Conservation (phyloP, 768 basidiomycete genomes). For the Kwoniella europaea region DNA sequence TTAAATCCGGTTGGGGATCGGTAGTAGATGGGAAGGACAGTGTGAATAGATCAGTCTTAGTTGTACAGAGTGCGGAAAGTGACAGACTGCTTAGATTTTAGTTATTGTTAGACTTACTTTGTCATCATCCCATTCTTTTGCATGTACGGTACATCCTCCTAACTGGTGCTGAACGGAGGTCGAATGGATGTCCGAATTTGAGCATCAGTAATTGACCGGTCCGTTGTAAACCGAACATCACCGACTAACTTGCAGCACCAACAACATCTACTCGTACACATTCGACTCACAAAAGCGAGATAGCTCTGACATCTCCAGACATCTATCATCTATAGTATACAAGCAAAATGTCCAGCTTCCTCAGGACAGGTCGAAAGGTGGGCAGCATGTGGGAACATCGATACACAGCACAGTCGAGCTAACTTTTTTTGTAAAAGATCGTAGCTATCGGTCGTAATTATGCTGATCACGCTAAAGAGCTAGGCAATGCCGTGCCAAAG, state of each 20-base stretch:
- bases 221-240: neutral
- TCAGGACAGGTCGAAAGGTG: slow-evolving; percentile 50
- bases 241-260: neutral
- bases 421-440: slow-evolving; percentile 62
- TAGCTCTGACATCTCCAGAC: too few relatives aligned
- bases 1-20: too few relatives aligned
- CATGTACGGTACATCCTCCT: too few relatives aligned
- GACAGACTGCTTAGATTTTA: too few relatives aligned
- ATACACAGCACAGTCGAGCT: neutral
- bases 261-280: neutral
- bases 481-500: slow-evolving; percentile 83
- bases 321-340: too few relatives aligned
- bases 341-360: slow-evolving; percentile 45
- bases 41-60: too few relatives aligned
- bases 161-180: too few relatives aligned
- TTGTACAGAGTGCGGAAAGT: too few relatives aligned
- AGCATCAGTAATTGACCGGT: neutral
- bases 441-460: slow-evolving; percentile 97
- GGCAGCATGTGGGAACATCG: neutral
- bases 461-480: slow-evolving; percentile 82
- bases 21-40: too few relatives aligned
- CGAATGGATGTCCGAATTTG: too few relatives aligned
- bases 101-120: too few relatives aligned
- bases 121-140: too few relatives aligned
- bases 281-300: neutral